Evolutionary conservation across 352 stramenopile genomes (phyloP), one percentile per base, ranked within the genome.

Genomic region (Thalassiosira exigua): DNA sequence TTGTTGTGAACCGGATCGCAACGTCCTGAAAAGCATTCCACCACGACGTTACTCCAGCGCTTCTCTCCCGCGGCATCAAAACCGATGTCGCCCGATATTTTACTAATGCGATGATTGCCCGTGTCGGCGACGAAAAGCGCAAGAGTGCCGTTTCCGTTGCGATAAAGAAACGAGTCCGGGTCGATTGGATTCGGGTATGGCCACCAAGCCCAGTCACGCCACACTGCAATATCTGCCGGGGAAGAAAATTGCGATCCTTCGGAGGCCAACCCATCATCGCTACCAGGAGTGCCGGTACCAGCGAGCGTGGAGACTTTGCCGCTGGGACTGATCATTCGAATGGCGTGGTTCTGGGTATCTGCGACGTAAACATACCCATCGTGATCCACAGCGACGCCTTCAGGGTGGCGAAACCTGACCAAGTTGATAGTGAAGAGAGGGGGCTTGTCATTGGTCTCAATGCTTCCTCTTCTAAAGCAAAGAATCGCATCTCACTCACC

Each of bases 311-410:
- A 57, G 4, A 88, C 84, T 32, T n/a, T 54, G 9, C 71, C 70
- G 75, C 52, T 58, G 1, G 76, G 75, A 7, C 58, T 64, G 41
- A 96, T 87, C 57, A 86, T 70, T 32, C 91, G 81, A 46, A 96
- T 91, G 17, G 85, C 76, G 76, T 96, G 83, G 82, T 98, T 98
- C 33, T 93, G 93, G 17, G 93, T 98, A 81, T 98, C 96, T 0
- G 95, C 95, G 1, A 99, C 95, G 79, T 98, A 99, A 3, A 98
- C 90, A 39, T 97, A 93, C 4, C 95, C 95, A 9, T 91, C 91
- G 21, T 91, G 93, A 80, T 98, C 96, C 9, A 98, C 91, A 0
- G 95, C 95, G 21, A 98, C 89, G 61, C 95, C 95, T 68, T 96
- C 84, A 11, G 96, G 96, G 60, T 92, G 90, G 62, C 91, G 92